Conservation (phyloP, 495 filamentous ascomycete genomes). For the Penicillium steckii region DNA sequence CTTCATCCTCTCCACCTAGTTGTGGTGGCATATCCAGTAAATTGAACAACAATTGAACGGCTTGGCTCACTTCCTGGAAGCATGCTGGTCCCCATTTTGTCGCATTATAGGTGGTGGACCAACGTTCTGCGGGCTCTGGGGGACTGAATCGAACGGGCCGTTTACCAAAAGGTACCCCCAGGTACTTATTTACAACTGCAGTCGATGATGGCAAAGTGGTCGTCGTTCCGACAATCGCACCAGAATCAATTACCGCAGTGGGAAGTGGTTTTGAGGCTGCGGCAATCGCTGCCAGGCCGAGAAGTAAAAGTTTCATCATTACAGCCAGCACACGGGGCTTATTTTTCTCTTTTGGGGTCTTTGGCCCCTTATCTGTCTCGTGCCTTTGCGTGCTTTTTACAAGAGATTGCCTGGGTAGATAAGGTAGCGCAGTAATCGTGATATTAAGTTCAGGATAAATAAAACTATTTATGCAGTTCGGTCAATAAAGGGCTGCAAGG, state of each 20-base stretch:
- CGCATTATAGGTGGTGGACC: slow-evolving; percentile 22
- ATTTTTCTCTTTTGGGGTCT: not conserved
- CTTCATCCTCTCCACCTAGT: slow-evolving; percentile 32
- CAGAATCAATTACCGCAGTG: slow-evolving; percentile 20
- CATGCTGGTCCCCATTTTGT: slow-evolving; percentile 30
- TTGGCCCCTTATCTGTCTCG: not conserved
- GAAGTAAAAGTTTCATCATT: not conserved
- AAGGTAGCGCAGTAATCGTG: too few relatives aligned
- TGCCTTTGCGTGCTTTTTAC: too few relatives aligned
- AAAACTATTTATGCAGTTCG: not conserved
- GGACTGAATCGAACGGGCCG: slow-evolving; percentile 35
- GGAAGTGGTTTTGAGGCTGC: slow-evolving; percentile 8
- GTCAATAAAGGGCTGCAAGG: not conserved
- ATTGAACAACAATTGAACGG: not conserved
- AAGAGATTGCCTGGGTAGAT: too few relatives aligned
- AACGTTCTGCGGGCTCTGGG: slow-evolving; percentile 18
- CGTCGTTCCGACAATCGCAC: slow-evolving; percentile 26
- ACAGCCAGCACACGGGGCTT: not conserved
- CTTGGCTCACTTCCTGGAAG: slow-evolving; percentile 35
- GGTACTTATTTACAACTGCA: slow-evolving; percentile 25
- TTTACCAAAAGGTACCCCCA: slow-evolving; percentile 31
- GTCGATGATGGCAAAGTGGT: slow-evolving; percentile 20
- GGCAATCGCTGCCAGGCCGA: not conserved
- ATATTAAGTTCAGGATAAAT: not conserved
- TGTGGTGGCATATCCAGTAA: slow-evolving; percentile 11